A percentile compares a stretch with the other conserved stretches of the same genome.
phyloP scores from a whole-genome alignment of 1,139 yeast genomes.

The Hyphopichia burtonii region DNA sequence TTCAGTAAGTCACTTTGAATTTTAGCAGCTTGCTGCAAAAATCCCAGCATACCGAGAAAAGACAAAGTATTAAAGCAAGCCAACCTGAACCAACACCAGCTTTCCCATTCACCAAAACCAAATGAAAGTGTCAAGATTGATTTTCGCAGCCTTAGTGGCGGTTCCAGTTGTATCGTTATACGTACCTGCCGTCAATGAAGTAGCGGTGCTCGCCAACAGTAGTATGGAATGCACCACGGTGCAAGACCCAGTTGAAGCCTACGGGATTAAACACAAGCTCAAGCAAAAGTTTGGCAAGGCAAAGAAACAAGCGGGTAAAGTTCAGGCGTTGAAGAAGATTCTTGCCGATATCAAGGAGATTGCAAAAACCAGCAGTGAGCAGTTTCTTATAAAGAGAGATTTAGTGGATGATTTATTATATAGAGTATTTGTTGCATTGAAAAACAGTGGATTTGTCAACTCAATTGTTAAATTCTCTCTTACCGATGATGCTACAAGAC shows the following conservation, averaged over 20 bases:
- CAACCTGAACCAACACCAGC: too few species aligned
- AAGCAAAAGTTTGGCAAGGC: not conserved
- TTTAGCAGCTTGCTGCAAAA: too few species aligned
- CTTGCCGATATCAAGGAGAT: constrained; percentile 11
- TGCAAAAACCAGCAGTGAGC: not conserved
- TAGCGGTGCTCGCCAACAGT: too few species aligned
- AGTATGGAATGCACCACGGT: too few species aligned
- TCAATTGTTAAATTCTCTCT: constrained; percentile 26
- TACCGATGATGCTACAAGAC: constrained; percentile 30
- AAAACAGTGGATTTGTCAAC: constrained; percentile 31
- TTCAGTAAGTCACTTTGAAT: too few species aligned
- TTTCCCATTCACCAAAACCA: too few species aligned
- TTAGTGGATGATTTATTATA: constrained; percentile 21
- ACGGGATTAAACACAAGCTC: not conserved
- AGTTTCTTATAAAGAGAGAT: constrained; percentile 7
- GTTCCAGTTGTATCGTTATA: too few species aligned
- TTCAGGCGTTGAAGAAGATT: constrained; percentile 11
- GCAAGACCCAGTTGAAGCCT: not conserved
- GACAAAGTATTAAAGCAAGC: too few species aligned
- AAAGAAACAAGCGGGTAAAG: constrained; percentile 3
- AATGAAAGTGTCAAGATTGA: too few species aligned
- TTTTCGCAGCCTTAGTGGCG: too few species aligned
- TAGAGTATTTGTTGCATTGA: constrained; percentile 25
- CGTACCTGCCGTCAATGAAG: too few species aligned
- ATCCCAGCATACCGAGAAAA: too few species aligned